These are phyloP conservation scores for Cladosporium sp. DNA, from an alignment of 2,329 filamentous ascomycete genomes.

Conservation along the genomic window DNA sequence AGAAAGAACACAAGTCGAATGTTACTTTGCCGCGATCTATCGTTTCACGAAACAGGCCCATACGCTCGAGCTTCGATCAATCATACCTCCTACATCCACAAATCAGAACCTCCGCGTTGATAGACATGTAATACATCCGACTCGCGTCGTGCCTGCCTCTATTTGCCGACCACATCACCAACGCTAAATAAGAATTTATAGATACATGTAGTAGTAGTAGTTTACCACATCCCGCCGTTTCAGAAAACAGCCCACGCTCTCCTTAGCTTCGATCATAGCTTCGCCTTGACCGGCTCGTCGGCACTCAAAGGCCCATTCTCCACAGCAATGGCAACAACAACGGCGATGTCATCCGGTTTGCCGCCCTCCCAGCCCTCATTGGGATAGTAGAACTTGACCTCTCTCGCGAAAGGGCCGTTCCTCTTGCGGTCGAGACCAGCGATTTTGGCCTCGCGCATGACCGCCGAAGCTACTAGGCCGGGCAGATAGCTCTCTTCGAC, in stretches of 20 bases:
- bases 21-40: no score
- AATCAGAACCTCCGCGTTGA: no score
- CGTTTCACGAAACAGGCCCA: no score
- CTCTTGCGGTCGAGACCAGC: slow-evolving; percentile 77
- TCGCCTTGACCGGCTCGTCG: slow-evolving; percentile 29
- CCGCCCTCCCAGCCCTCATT: slow-evolving; percentile 84
- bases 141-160: background rate
- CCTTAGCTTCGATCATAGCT: slow-evolving; percentile 20
- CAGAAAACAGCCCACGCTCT: background rate
- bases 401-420: slow-evolving; percentile 91
- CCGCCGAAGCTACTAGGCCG: slow-evolving; percentile 70
- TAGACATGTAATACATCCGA: background rate
- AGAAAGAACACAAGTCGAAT: no score
- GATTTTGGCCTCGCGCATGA: slow-evolving; percentile 76
- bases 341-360: slow-evolving; percentile 94
- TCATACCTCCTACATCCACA: no score
- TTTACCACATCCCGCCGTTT: background rate
- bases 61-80: no score
- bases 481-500: slow-evolving; percentile 59
- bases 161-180: background rate
- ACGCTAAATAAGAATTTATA: background rate
- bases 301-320: slow-evolving; percentile 46
- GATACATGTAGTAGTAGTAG: no score
- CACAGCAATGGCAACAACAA: slow-evolving; percentile 72
- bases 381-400: slow-evolving; percentile 84